Evolutionary conservation across 2,329 filamentous ascomycete genomes (phyloP).

Genomic region (Aspergillus neoniger): DNA sequence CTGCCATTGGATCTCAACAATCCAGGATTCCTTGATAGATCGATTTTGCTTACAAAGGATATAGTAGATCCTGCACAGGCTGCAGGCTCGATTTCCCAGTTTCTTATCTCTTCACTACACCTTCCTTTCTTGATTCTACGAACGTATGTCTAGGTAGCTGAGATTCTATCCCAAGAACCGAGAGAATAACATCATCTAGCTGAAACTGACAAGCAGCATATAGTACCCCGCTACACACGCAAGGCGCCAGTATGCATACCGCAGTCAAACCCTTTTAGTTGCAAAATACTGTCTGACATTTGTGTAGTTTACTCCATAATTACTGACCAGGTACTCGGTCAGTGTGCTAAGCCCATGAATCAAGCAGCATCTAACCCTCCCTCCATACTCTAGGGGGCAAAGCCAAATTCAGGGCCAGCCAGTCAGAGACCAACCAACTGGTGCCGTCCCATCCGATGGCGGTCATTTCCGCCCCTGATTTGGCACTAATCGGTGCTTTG

Average conservation of each 20-base stretch:
- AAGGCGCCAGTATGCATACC: background rate
- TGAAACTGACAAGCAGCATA: background rate
- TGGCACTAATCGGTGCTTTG: background rate
- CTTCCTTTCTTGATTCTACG: fast-evolving
- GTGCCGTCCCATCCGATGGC: background rate
- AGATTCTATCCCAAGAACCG: background rate
- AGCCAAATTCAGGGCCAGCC: background rate
- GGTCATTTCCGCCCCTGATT: background rate
- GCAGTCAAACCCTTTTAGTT: no score
- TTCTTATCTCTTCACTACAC: background rate
- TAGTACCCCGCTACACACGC: background rate
- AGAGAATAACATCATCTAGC: background rate
- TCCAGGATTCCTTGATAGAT: background rate
- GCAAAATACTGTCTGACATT: no score
- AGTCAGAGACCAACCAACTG: background rate
- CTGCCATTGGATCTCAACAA: background rate
- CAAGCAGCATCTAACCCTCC: background rate
- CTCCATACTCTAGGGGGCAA: background rate
- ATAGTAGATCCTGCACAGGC: background rate
- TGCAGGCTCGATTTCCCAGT: no score
- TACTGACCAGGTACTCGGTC: background rate
- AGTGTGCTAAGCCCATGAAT: background rate
- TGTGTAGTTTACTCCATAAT: background rate
- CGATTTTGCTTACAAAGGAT: background rate
- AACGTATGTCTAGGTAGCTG: background rate